A percentile compares a stretch with the other conserved stretches of the same genome.
phyloP scores from a whole-genome alignment of 2,329 filamentous ascomycete species.

The Sclerotinia glacialis region DNA sequence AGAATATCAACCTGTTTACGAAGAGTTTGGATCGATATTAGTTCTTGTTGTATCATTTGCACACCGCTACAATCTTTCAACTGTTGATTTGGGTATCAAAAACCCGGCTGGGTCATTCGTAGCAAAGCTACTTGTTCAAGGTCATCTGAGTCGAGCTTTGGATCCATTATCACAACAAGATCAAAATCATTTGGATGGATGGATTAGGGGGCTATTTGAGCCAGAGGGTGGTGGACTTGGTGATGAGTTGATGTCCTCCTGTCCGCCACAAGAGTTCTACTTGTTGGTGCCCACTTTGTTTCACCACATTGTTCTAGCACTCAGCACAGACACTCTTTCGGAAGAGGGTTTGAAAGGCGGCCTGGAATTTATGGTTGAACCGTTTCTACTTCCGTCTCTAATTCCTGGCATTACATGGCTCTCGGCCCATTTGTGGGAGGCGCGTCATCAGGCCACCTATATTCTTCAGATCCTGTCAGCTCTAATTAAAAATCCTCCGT shows the following conservation, averaged over 20 bases:
- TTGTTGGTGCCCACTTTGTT: constrained; percentile 74
- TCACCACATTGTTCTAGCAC: constrained; percentile 69
- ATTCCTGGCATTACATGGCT: constrained; percentile 72
- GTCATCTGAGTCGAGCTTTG: constrained; percentile 54
- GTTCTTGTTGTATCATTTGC: constrained; percentile 71
- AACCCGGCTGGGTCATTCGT: constrained; percentile 61
- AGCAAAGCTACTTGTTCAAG: constrained; percentile 60
- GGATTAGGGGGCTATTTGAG: constrained; percentile 76
- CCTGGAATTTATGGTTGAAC: constrained; percentile 76
- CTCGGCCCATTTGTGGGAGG: constrained; percentile 65
- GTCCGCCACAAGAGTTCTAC: constrained; percentile 80
- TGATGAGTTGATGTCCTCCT: constrained; percentile 79
- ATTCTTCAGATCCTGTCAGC: constrained; percentile 70
- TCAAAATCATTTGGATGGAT: constrained; percentile 63
- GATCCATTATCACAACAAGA: constrained; percentile 64
- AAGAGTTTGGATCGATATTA: constrained; percentile 77
- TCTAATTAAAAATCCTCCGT: constrained; percentile 62
- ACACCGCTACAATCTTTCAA: constrained; percentile 68
- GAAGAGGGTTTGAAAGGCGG: constrained; percentile 72
- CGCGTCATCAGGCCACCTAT: constrained; percentile 63
- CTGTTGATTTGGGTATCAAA: constrained; percentile 60
- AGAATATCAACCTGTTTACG: constrained; percentile 81
- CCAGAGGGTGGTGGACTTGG: constrained; percentile 69
- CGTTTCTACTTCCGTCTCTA: constrained; percentile 75
- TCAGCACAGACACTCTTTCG: constrained; percentile 60